A percentile compares a stretch with the other conserved stretches of the same genome.
Evolutionary conservation across 495 filamentous ascomycete species (phyloP).

Genomic region (Pyrenula massariospora): DNA sequence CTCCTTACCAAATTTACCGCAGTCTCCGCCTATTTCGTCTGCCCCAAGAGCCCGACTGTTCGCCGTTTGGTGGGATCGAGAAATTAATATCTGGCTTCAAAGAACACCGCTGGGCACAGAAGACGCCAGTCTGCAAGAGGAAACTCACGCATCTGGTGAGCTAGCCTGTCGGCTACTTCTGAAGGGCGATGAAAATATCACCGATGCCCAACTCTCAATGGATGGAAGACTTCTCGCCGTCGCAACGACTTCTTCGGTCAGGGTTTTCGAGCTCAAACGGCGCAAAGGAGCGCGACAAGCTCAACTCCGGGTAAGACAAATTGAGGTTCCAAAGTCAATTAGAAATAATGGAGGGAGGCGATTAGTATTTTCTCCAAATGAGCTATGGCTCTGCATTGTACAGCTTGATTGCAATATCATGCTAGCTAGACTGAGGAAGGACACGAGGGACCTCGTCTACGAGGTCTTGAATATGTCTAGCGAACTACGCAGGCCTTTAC

Average conservation of each 20-base stretch:
- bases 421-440: conserved; percentile 29
- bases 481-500: conserved; percentile 45
- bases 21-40: conserved; percentile 57
- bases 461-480: conserved; percentile 32
- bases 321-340: conserved; percentile 41
- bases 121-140: neutral
- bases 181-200: conserved; percentile 77
- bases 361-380: conserved; percentile 38
- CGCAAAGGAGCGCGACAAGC: conserved; percentile 30
- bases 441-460: conserved; percentile 18
- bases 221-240: conserved; percentile 68
- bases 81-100: conserved; percentile 71
- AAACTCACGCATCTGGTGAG: neutral
- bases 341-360: conserved; percentile 51
- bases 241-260: conserved; percentile 64
- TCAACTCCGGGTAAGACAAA: conserved; percentile 54
- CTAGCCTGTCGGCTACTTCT: neutral
- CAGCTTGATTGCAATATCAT: conserved; percentile 36
- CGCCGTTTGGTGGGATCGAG: conserved; percentile 87
- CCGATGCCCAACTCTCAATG: conserved; percentile 59
- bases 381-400: conserved; percentile 43
- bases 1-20: conserved; percentile 67
- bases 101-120: conserved; percentile 18
- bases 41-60: conserved; percentile 60
- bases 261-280: conserved; percentile 56